Percentiles rank a stretch among this genome's conserved stretches.
Conservation (phyloP, 768 basidiomycete species). For the Rhodotorula graminis region DNA sequence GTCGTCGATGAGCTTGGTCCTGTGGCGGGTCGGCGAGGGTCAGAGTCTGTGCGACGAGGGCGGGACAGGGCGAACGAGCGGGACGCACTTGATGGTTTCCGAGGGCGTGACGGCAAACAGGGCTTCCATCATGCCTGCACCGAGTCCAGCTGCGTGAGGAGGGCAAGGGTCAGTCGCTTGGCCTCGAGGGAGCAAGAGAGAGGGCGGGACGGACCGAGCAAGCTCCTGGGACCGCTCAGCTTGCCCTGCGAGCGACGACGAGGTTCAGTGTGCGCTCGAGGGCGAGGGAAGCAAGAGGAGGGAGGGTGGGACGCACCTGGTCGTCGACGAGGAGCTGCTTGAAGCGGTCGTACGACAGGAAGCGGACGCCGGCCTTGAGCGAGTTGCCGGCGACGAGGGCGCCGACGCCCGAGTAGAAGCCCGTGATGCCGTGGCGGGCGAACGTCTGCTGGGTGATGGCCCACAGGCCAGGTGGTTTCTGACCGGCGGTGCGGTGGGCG, state of each 20-base stretch:
- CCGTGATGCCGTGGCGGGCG: slow-evolving; percentile 65
- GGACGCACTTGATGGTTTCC: slow-evolving; percentile 86
- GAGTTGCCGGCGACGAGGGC: slow-evolving; percentile 89
- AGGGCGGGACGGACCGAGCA: slow-evolving; percentile 57
- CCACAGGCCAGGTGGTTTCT: slow-evolving; percentile 62
- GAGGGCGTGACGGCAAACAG: slow-evolving; percentile 92
- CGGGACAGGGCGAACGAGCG: background rate
- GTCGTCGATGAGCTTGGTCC: slow-evolving; percentile 96
- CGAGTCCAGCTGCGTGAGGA: slow-evolving; percentile 49
- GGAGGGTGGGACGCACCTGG: slow-evolving; percentile 59
- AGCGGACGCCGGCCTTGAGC: slow-evolving; percentile 89
- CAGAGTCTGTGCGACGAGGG: background rate
- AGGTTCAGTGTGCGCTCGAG: background rate
- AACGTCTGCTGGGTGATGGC: slow-evolving; percentile 71
- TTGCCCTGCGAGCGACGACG: slow-evolving; percentile 61
- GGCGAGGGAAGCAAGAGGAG: background rate
- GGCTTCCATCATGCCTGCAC: slow-evolving; percentile 81
- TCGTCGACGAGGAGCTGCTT: slow-evolving; percentile 75
- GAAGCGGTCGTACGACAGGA: slow-evolving; percentile 89
- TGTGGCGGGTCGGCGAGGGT: slow-evolving; percentile 47
- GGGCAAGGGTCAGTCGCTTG: background rate
- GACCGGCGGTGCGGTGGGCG: slow-evolving; percentile 59
- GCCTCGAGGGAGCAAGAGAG: background rate
- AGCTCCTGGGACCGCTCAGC: slow-evolving; percentile 76
- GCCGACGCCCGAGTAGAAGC: slow-evolving; percentile 66